Evolutionary conservation across 306 rosid genomes (phyloP).

Genomic region (Comarum palustre): DNA sequence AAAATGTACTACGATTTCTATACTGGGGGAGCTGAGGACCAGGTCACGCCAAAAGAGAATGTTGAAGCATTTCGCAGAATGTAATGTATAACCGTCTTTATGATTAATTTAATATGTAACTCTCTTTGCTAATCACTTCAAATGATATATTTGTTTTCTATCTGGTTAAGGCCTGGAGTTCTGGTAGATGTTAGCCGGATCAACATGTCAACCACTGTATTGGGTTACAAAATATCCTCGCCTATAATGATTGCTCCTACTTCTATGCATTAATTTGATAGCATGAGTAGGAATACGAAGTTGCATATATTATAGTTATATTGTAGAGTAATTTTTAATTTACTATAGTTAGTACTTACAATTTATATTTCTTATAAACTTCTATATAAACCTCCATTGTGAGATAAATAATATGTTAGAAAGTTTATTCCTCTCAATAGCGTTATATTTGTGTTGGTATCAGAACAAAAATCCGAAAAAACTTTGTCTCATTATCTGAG

Average conservation of each 20-base stretch:
- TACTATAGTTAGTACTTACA: too few relatives aligned
- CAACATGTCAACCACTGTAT: constrained; percentile 49
- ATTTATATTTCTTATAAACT: too few relatives aligned
- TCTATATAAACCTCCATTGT: too few relatives aligned
- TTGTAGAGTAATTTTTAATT: too few relatives aligned
- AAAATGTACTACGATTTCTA: constrained; percentile 59
- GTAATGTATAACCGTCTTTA: constrained; percentile 24
- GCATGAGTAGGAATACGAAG: too few relatives aligned
- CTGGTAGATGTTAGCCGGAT: constrained; percentile 66
- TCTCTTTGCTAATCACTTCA: not conserved
- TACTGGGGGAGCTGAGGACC: constrained; percentile 67
- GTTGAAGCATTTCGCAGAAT: constrained; percentile 51
- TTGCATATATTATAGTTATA: too few relatives aligned
- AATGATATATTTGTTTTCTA: not conserved
- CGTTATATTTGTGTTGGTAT: too few relatives aligned
- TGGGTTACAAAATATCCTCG: constrained; percentile 48
- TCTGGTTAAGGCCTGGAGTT: constrained; percentile 58
- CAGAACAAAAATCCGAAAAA: too few relatives aligned
- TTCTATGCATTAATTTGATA: too few relatives aligned
- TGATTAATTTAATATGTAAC: not conserved
- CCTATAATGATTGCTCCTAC: constrained; percentile 63
- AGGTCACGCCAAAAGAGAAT: constrained; percentile 48
- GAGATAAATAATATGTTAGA: too few relatives aligned
- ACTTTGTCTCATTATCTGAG: too few relatives aligned
- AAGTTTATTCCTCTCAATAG: too few relatives aligned